Conservation (phyloP, 2,329 filamentous ascomycete genomes). For the Xylaria digitata region DNA sequence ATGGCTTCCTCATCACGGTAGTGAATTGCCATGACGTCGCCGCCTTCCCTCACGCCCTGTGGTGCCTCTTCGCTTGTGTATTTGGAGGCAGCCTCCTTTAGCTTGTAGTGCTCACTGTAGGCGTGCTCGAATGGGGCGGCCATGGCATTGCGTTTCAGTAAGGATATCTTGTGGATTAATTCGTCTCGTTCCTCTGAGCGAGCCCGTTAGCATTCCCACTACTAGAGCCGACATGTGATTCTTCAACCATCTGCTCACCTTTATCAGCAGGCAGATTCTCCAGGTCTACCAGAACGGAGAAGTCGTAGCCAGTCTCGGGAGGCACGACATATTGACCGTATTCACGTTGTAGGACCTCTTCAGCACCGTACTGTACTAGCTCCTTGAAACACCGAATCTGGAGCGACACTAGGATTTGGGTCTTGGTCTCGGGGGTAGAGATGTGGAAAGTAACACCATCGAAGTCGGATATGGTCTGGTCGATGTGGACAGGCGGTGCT, state of each 20-base stretch:
- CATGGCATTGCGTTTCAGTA: slow-evolving; percentile 98
- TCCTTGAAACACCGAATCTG: slow-evolving; percentile 95
- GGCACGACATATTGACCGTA: slow-evolving; percentile 91
- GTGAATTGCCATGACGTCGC: slow-evolving; percentile 94
- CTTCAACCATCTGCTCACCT: slow-evolving; percentile 57
- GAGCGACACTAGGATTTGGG: slow-evolving; percentile 93
- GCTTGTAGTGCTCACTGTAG: slow-evolving; percentile 88
- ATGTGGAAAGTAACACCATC: slow-evolving; percentile 99
- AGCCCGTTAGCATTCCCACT: slow-evolving; percentile 32
- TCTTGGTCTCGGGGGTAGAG: slow-evolving; percentile 92
- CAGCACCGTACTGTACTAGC: slow-evolving; percentile 90
- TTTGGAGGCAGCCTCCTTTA: slow-evolving; percentile 89
- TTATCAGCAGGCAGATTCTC: slow-evolving; percentile 86
- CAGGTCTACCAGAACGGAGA: slow-evolving; percentile 90
- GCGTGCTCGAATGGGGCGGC: slow-evolving; percentile 97
- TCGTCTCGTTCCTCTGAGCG: slow-evolving; percentile 83
- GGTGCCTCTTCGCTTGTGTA: slow-evolving; percentile 95
- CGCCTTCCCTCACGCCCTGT: slow-evolving; percentile 88
- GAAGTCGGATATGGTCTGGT: slow-evolving; percentile 98
- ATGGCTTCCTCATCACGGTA: slow-evolving; percentile 99
- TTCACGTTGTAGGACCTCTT: slow-evolving; percentile 90
- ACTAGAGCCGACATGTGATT: neutral
- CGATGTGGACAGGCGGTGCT: slow-evolving; percentile 86
- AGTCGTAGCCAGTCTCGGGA: slow-evolving; percentile 93
- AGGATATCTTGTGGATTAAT: slow-evolving; percentile 84